A percentile compares a stretch with the other conserved stretches of the same genome.
Evolutionary conservation across 768 basidiomycete species (phyloP).

Genomic region (Erythrobasidium yunnanense): DNA sequence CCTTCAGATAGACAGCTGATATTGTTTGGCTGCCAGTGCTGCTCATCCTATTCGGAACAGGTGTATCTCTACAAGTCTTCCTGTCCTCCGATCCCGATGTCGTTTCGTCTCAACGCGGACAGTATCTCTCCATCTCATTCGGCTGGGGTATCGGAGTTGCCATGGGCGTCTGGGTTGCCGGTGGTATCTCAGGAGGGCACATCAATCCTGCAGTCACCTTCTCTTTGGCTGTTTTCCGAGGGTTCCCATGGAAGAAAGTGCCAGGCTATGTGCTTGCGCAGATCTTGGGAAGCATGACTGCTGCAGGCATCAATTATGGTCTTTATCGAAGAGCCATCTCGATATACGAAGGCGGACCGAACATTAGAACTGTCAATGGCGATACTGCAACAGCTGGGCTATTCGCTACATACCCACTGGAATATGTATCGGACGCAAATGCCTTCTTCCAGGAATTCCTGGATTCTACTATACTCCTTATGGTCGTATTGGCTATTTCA

Average conservation of each 20-base stretch:
- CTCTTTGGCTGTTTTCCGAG: slow-evolving; percentile 22
- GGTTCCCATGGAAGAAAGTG: slow-evolving; percentile 28
- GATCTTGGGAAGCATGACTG: slow-evolving; percentile 6
- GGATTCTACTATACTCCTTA: slow-evolving; percentile 23
- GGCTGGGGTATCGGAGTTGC: slow-evolving; percentile 29
- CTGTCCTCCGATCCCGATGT: slow-evolving; percentile 27
- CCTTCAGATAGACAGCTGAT: background rate
- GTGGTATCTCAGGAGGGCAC: slow-evolving; percentile 29
- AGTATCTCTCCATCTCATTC: slow-evolving; percentile 23
- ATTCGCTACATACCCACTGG: slow-evolving; percentile 22
- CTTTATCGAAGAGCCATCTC: background rate
- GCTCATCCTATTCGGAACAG: slow-evolving; percentile 26
- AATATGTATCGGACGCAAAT: background rate
- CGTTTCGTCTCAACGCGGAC: background rate
- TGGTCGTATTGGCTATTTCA: slow-evolving; percentile 23
- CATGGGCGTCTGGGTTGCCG: slow-evolving; percentile 26
- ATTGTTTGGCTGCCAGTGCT: background rate
- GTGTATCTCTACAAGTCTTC: slow-evolving; percentile 24
- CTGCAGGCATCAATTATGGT: slow-evolving; percentile 3
- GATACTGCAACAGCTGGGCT: slow-evolving; percentile 18
- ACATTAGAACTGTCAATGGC: slow-evolving; percentile 18
- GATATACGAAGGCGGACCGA: slow-evolving; percentile 2
- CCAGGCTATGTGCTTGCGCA: slow-evolving; percentile 18
- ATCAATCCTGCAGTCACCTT: slow-evolving; percentile 27
- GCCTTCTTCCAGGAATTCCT: slow-evolving; percentile 26